Evolutionary conservation across 257 asterid species (phyloP).

Genomic region (Nicotiana otophora): DNA sequence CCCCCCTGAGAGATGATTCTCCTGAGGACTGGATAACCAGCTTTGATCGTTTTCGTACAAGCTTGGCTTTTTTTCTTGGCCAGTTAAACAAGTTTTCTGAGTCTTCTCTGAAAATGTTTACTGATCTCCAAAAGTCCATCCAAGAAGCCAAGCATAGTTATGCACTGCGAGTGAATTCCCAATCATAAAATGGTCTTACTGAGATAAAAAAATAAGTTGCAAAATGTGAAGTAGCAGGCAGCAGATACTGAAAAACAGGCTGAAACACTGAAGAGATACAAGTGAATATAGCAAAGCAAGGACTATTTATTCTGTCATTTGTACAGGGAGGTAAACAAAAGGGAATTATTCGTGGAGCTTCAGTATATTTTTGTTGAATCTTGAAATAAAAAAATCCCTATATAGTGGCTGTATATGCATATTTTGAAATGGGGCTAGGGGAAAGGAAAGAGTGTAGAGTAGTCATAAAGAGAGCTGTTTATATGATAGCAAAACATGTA

Average conservation of each 20-base stretch:
- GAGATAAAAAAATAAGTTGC: not conserved
- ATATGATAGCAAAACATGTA: not conserved
- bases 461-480: constrained; percentile 3
- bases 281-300: constrained; percentile 1
- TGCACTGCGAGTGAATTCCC: constrained; percentile 29
- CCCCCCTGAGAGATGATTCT: constrained; percentile 32
- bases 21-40: constrained; percentile 40
- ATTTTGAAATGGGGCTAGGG: not conserved
- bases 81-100: constrained; percentile 58
- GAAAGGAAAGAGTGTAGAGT: not conserved
- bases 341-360: constrained; percentile 8
- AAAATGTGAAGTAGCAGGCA: not conserved
- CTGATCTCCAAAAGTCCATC: constrained; percentile 48
- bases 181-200: not conserved
- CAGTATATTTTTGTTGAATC: not conserved
- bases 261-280: not conserved
- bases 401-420: not conserved
- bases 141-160: constrained; percentile 54
- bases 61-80: constrained; percentile 64
- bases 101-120: constrained; percentile 55
- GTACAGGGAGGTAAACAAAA: constrained; percentile 9
- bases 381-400: constrained; percentile 18
- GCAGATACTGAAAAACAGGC: not conserved
- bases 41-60: constrained; percentile 54
- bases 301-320: constrained; percentile 6